phyloP scores from a whole-genome alignment of 148 eudicot species.

The Cornus suecica region DNA sequence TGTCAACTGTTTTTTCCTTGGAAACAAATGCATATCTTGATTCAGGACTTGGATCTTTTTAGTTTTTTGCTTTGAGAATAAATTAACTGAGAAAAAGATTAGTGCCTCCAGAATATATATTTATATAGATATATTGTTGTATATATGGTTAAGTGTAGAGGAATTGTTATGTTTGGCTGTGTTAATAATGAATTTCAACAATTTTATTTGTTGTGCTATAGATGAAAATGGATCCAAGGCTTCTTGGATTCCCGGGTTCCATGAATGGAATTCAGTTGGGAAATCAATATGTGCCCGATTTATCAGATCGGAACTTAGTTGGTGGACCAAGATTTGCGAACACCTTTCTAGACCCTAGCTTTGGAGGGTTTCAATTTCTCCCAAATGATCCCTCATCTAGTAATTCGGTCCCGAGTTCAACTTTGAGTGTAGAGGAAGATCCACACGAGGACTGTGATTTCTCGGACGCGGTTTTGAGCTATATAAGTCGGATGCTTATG shows the following conservation, averaged over 20 bases:
- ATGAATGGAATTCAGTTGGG: slow-evolving; percentile 21
- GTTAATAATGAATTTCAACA: neutral
- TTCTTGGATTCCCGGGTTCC: slow-evolving; percentile 17
- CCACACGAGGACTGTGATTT: slow-evolving; percentile 60
- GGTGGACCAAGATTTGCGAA: slow-evolving; percentile 5
- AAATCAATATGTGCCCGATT: slow-evolving; percentile 17
- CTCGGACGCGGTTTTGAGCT: slow-evolving; percentile 62
- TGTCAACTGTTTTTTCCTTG: neutral
- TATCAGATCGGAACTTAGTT: slow-evolving; percentile 9
- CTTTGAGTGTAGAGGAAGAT: slow-evolving; percentile 28
- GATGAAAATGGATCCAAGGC: slow-evolving; percentile 31
- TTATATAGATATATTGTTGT: too few relatives aligned
- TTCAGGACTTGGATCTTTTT: neutral
- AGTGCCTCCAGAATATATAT: neutral
- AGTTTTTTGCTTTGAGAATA: too few relatives aligned
- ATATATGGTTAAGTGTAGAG: neutral
- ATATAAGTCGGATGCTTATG: slow-evolving; percentile 67
- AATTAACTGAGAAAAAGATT: neutral
- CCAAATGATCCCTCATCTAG: neutral
- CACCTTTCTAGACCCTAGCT: slow-evolving; percentile 6
- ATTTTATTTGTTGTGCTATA: neutral
- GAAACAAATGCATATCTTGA: neutral
- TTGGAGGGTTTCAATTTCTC: slow-evolving; percentile 6
- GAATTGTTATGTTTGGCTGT: neutral
- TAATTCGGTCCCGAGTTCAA: slow-evolving; percentile 13